Evolutionary conservation across 371 early-diverging fungal species (phyloP).

Genomic region (Circinella umbellata): DNA sequence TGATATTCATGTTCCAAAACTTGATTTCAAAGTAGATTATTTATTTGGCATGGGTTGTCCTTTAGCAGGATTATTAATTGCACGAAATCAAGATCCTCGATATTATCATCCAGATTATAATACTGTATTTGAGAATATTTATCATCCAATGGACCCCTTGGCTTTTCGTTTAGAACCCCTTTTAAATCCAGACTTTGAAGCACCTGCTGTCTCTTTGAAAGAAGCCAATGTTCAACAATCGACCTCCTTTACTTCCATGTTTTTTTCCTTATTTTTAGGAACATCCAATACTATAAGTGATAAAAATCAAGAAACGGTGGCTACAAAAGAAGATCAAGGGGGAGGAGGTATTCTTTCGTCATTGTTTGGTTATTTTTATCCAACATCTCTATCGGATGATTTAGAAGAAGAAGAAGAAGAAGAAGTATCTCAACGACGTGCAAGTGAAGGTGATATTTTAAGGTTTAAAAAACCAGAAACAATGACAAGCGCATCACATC

Average conservation of each 20-base stretch:
- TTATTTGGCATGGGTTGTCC: slow-evolving; percentile 70
- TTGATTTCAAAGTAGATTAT: slow-evolving; percentile 58
- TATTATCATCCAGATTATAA: slow-evolving; percentile 53
- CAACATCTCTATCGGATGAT: slow-evolving; percentile 22
- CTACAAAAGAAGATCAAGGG: neutral
- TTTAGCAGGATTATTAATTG: slow-evolving; percentile 61
- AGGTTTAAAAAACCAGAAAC: neutral
- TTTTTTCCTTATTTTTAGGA: slow-evolving; percentile 9
- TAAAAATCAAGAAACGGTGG: neutral
- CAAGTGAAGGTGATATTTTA: slow-evolving; percentile 22
- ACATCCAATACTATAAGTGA: neutral
- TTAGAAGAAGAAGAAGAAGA: neutral
- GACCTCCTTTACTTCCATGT: slow-evolving; percentile 33
- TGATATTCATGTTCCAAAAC: slow-evolving; percentile 51
- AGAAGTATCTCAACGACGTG: slow-evolving; percentile 3
- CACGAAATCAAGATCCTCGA: slow-evolving; percentile 59
- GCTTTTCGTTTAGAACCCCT: slow-evolving; percentile 56
- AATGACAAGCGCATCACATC: neutral
- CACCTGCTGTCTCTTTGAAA: slow-evolving; percentile 49
- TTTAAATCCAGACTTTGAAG: slow-evolving; percentile 40
- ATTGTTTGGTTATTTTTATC: slow-evolving; percentile 1
- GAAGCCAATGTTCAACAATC: slow-evolving; percentile 33
- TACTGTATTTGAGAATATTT: slow-evolving; percentile 65
- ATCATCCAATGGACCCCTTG: slow-evolving; percentile 70
- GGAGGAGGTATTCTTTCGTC: slow-evolving; percentile 6